These are phyloP conservation scores for Pestalotiopsis sp. DNA, from an alignment of 2,329 filamentous ascomycete species.

Conservation along the genomic window DNA sequence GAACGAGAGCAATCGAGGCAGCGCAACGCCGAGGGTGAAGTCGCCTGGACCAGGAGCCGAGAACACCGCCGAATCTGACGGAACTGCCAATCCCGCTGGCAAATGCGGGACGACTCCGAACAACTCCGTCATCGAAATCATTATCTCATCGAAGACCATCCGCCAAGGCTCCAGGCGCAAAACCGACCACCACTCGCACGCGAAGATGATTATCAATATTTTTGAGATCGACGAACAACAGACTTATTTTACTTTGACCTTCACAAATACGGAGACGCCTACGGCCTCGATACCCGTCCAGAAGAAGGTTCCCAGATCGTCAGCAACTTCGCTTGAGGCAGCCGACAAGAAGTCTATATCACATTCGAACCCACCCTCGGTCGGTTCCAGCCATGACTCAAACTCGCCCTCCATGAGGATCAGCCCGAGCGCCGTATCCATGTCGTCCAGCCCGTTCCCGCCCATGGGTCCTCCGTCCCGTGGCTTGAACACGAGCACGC, in stretches of 20 bases:
- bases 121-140: conserved; percentile 70
- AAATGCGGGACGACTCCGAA: conserved; percentile 40
- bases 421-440: conserved; percentile 55
- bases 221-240: conserved; percentile 71
- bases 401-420: conserved; percentile 46
- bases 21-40: conserved; percentile 39
- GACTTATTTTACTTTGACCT: conserved; percentile 75
- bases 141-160: conserved; percentile 57
- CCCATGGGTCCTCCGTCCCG: conserved; percentile 67
- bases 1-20: background rate
- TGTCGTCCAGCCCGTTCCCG: conserved; percentile 64
- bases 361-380: conserved; percentile 49
- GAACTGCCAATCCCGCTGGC: conserved; percentile 9
- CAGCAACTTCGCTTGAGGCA: conserved; percentile 41
- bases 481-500: conserved; percentile 56
- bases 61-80: background rate
- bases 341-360: conserved; percentile 48
- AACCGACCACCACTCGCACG: conserved; percentile 51
- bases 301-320: conserved; percentile 42
- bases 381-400: conserved; percentile 50
- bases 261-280: conserved; percentile 62
- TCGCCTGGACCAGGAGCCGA: conserved; percentile 30
- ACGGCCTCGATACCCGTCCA: conserved; percentile 35
- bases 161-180: conserved; percentile 42
- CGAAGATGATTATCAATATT: conserved; percentile 77